Percentiles rank a stretch among this genome's conserved stretches.
Conservation (phyloP, 1,139 yeast genomes). For the Wickerhamomyces sp. region DNA sequence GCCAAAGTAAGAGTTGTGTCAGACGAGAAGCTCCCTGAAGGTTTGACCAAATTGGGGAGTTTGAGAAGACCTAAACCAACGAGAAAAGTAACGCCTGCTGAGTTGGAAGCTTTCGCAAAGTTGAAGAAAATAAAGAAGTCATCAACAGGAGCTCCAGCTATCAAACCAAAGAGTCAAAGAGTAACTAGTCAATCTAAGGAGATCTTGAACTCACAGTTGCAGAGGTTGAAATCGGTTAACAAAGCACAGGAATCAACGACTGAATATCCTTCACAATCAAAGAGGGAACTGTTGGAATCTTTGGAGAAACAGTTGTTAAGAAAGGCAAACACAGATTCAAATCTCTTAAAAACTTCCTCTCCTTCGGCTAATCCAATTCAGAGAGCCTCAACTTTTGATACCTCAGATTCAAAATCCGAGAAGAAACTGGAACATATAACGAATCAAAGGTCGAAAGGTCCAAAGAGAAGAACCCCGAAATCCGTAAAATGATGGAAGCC, state of each 20-base stretch:
- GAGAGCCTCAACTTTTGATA: slow-evolving; percentile 29
- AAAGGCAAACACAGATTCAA: slow-evolving; percentile 6
- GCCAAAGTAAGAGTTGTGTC: slow-evolving; percentile 3
- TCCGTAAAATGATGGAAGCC: slow-evolving; percentile 1
- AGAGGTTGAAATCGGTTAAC: slow-evolving; percentile 6
- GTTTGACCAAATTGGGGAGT: slow-evolving; percentile 7
- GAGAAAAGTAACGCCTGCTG: slow-evolving; percentile 16
- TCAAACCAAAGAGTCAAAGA: slow-evolving; percentile 9
- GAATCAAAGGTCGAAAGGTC: slow-evolving; percentile 66
- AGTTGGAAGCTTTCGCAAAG: slow-evolving; percentile 32
- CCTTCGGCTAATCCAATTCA: slow-evolving; percentile 10
- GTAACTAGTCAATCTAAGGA: slow-evolving; percentile 11
- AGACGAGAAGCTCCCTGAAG: slow-evolving; percentile 11
- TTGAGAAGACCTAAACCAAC: slow-evolving; percentile 19
- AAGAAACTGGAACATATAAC: slow-evolving; percentile 49
- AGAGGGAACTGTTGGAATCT: slow-evolving; percentile 15
- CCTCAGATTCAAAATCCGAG: slow-evolving; percentile 12
- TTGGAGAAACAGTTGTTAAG: slow-evolving; percentile 16
- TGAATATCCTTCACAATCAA: neutral
- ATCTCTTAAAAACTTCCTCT: neutral
- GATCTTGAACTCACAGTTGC: slow-evolving; percentile 8
- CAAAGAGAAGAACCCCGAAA: slow-evolving; percentile 65
- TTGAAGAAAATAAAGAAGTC: slow-evolving; percentile 28
- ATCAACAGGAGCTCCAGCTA: slow-evolving; percentile 2
- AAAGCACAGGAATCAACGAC: neutral